Evolutionary conservation across 202 grass and related monocot genomes (phyloP).

Genomic region (Carex arenaria): DNA sequence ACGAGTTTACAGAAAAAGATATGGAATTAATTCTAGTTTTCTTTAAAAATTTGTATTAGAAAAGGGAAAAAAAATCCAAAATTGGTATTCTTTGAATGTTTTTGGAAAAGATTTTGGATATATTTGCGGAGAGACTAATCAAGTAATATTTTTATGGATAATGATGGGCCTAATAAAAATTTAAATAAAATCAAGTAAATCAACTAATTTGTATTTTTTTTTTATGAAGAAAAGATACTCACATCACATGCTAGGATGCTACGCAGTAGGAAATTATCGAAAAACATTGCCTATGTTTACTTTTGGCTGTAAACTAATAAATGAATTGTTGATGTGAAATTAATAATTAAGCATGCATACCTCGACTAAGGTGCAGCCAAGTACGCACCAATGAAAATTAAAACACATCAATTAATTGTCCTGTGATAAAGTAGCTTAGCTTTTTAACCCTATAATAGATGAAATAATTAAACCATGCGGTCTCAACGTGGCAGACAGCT

Average conservation of each 20-base stretch:
- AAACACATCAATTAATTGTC: conserved; percentile 11
- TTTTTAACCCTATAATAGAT: background rate
- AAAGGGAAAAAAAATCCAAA: too few species aligned
- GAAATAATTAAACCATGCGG: conserved; percentile 16
- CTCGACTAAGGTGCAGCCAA: background rate
- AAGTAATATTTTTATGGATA: too few species aligned
- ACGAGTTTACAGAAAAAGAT: too few species aligned
- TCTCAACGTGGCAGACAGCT: conserved; percentile 15
- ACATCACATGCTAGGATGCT: conserved; percentile 13
- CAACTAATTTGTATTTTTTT: background rate
- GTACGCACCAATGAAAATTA: conserved; percentile 13
- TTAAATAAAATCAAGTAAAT: background rate
- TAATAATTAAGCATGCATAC: conserved; percentile 6
- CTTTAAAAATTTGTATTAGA: too few species aligned
- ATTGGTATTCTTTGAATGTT: too few species aligned
- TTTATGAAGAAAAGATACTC: conserved; percentile 5
- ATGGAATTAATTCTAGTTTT: too few species aligned
- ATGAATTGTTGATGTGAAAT: background rate
- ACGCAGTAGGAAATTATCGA: background rate
- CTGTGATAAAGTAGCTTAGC: background rate
- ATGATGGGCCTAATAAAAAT: too few species aligned
- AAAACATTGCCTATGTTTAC: conserved; percentile 4
- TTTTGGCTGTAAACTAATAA: background rate
- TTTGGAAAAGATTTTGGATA: too few species aligned
- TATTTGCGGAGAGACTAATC: too few species aligned